Conservation (phyloP, 1,284 basidiomycete species). For the Cystobasidium sp. region DNA sequence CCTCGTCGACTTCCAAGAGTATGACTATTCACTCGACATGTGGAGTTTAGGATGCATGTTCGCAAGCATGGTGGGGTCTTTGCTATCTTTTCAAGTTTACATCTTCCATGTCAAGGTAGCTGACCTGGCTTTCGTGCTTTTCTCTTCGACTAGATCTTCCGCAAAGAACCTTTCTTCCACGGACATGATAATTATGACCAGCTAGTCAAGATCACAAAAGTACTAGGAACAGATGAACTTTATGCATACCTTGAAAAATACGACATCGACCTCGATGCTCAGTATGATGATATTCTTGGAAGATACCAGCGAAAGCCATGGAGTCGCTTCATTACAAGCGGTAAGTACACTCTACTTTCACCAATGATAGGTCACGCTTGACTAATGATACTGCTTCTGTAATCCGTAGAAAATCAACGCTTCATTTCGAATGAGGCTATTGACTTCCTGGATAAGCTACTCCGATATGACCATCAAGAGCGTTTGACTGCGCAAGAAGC, state of each 20-base stretch:
- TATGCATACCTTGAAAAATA: slow-evolving; percentile 71
- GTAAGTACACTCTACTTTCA: neutral
- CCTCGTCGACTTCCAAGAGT: slow-evolving; percentile 86
- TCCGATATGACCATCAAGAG: slow-evolving; percentile 96
- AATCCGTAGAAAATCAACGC: slow-evolving; percentile 77
- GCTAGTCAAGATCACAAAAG: slow-evolving; percentile 96
- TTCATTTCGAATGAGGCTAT: slow-evolving; percentile 95
- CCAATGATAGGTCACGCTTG: neutral
- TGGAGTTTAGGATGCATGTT: slow-evolving; percentile 99
- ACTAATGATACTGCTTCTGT: neutral
- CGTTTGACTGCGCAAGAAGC: slow-evolving; percentile 90
- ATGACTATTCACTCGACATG: slow-evolving; percentile 70
- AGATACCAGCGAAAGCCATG: slow-evolving; percentile 75
- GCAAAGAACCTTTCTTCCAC: slow-evolving; percentile 99
- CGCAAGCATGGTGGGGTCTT: slow-evolving; percentile 81
- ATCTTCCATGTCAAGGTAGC: neutral
- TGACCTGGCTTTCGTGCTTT: neutral
- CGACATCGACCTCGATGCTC: slow-evolving; percentile 70
- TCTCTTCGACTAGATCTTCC: slow-evolving; percentile 75
- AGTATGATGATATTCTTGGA: slow-evolving; percentile 87
- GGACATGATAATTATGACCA: slow-evolving; percentile 99
- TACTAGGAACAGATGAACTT: slow-evolving; percentile 93
- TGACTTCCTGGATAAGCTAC: slow-evolving; percentile 92
- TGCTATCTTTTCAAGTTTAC: neutral
- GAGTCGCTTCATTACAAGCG: slow-evolving; percentile 79